Conservation (phyloP, 1,284 basidiomycete genomes). For the Megacollybia platyphylla region DNA sequence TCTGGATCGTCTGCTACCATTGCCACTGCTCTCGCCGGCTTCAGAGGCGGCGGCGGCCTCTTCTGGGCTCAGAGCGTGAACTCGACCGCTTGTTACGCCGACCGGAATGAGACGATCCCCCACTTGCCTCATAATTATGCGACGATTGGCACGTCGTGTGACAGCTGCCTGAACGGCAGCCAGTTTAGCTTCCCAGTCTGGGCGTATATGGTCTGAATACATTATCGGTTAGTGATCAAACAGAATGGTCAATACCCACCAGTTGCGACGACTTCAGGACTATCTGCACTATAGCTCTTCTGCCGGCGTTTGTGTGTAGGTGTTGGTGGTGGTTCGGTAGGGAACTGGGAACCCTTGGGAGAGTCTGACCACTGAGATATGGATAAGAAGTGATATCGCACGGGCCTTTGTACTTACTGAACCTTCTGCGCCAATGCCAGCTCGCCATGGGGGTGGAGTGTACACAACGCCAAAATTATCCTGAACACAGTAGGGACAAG, state of each 20-base stretch:
- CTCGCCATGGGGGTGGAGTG: constrained; percentile 68
- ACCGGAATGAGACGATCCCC: constrained; percentile 95
- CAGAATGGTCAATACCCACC: constrained; percentile 31
- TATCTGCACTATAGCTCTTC: constrained; percentile 67
- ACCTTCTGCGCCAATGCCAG: constrained; percentile 61
- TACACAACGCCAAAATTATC: constrained; percentile 95
- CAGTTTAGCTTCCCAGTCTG: constrained; percentile 90
- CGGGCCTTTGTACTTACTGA: constrained; percentile 27
- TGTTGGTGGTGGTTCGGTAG: constrained; percentile 17
- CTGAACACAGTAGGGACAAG: constrained; percentile 95
- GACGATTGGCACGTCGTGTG: constrained; percentile 80
- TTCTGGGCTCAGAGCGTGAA: constrained; percentile 50
- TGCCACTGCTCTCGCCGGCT: constrained; percentile 18
- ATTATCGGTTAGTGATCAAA: constrained; percentile 4
- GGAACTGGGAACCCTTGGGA: constrained; percentile 26
- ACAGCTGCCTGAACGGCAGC: constrained; percentile 83
- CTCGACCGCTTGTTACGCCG: constrained; percentile 77
- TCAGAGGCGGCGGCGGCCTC: constrained; percentile 32
- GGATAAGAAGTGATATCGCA: constrained; percentile 1
- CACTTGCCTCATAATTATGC: constrained; percentile 98
- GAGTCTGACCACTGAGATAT: constrained; percentile 36
- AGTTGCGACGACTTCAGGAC: constrained; percentile 82
- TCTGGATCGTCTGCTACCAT: constrained; percentile 41
- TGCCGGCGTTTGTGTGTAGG: constrained; percentile 60
- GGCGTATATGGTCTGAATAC: constrained; percentile 74